Evolutionary conservation across 495 filamentous ascomycete genomes (phyloP).

Genomic region (Opeltia flavorubescens): DNA sequence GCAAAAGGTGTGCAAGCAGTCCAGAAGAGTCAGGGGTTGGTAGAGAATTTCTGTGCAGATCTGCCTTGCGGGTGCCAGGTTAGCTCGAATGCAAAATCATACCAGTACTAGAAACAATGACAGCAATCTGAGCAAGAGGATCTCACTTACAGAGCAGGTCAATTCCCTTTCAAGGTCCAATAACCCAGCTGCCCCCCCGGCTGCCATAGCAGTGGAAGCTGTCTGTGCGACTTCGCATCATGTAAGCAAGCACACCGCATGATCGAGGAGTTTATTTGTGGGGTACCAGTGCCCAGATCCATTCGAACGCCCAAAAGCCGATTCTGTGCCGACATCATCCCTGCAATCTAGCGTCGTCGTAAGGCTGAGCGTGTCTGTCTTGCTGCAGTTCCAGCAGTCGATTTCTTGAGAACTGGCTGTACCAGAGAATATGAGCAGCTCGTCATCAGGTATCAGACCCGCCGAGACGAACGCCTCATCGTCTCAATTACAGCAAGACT

Average conservation of each 20-base stretch:
- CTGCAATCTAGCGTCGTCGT: no score
- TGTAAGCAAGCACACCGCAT: not conserved
- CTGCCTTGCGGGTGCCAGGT: conserved; percentile 28
- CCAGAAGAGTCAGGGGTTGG: conserved; percentile 87
- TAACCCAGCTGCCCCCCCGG: conserved; percentile 16
- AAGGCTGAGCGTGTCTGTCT: no score
- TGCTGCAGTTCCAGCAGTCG: not conserved
- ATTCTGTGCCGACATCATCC: no score
- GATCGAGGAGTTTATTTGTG: no score
- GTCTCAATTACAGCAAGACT: conserved; percentile 1
- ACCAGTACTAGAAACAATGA: not conserved
- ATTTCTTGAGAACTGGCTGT: not conserved
- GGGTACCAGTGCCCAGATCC: no score
- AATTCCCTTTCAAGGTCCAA: conserved; percentile 77
- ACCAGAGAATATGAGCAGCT: not conserved
- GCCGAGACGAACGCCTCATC: not conserved
- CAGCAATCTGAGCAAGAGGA: not conserved
- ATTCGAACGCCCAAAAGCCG: no score
- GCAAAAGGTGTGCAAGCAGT: conserved; percentile 96
- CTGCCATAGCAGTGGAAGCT: conserved; percentile 19
- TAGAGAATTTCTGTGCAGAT: conserved; percentile 95
- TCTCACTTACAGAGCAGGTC: conserved; percentile 66
- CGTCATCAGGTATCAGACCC: not conserved
- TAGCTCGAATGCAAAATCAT: not conserved
- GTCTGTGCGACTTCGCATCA: not conserved